Evolutionary conservation across 2,329 filamentous ascomycete genomes (phyloP).

Genomic region (Fusarium praegraminearum): DNA sequence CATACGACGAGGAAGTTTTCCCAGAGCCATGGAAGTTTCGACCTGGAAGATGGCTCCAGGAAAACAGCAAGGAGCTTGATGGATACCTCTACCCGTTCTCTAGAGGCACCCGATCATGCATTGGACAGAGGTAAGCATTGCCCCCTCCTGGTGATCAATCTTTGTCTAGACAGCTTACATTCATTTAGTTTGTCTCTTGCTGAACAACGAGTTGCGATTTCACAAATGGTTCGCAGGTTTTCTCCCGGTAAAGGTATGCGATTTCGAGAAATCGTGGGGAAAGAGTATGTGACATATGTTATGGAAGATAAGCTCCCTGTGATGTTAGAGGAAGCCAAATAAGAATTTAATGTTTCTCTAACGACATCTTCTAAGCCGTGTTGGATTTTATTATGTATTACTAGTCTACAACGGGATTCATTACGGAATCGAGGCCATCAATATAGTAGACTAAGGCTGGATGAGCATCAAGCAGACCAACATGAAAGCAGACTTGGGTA

Average conservation of each 20-base stretch:
- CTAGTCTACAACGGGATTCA: fast-evolving
- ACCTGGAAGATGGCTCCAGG: background rate
- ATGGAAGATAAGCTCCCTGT: background rate
- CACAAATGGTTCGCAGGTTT: background rate
- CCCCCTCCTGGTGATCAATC: too few relatives aligned
- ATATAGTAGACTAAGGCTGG: too few relatives aligned
- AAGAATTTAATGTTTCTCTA: fast-evolving
- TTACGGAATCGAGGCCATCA: too few relatives aligned
- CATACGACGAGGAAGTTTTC: background rate
- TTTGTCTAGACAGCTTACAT: fast-evolving
- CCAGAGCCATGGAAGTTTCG: background rate
- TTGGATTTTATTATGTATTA: fast-evolving
- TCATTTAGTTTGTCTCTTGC: too few relatives aligned
- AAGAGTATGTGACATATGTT: background rate
- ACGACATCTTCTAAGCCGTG: fast-evolving
- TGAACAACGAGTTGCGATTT: background rate
- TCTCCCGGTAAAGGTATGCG: background rate
- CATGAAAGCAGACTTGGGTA: too few relatives aligned
- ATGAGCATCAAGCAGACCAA: too few relatives aligned
- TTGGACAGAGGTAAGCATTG: background rate
- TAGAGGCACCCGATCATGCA: background rate
- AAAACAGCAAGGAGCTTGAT: background rate
- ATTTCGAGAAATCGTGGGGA: background rate
- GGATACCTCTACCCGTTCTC: background rate
- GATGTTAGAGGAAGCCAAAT: background rate